Base-by-base conservation (phyloP, 2,329 filamentous ascomycete species). In the Aspergillus intermedius region DNA sequence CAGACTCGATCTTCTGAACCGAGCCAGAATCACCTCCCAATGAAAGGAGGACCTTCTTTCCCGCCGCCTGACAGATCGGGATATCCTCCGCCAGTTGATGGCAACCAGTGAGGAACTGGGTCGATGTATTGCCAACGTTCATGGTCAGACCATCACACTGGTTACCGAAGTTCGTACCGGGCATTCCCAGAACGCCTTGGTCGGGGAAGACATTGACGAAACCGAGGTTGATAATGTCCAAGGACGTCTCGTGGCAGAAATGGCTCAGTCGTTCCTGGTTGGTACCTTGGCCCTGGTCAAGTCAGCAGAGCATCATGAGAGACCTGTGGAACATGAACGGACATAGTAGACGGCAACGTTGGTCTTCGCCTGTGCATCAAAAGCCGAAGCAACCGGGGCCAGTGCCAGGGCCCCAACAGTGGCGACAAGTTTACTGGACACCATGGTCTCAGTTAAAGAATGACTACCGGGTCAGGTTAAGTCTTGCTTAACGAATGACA, bases 201-300 rank as follows among this genome's bases (percentile, higher is more conserved):
- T 74, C 68, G 0, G 79, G 78, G 56, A 81, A 81, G 35, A 66
- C 54, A 54, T 78, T 78, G 48, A 82, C 68, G 55, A 82, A 82
- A 3, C 67, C 77, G 50, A 82, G 62, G 51, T 75, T 77, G 60
- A 82, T 77, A 44, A 82, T 76, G 53, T 82, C 79, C 49, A 79
- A 61, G 28, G 68, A 71, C 0, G 71, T 64, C 46, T 80, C 74
- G 34, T 70, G 58, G 63, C 79, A 82, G 54, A 77, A 76, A 44
- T 76, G 66, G 32, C 69, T 62, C 19, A 82, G 68, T 15, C 73
- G 67, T 19, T 66, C 61, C 54, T 82, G 78, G 47, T 67, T 48
- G 12, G 61, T 50, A 51, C 78, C 78, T 70, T 81, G 77, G 43
- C 79, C 79, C 72, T 75, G 51, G 32, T 47, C 9, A 40, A 8